These are phyloP conservation scores for Nemania serpens DNA, from an alignment of 2,329 filamentous ascomycete species.

Conservation along the genomic window DNA sequence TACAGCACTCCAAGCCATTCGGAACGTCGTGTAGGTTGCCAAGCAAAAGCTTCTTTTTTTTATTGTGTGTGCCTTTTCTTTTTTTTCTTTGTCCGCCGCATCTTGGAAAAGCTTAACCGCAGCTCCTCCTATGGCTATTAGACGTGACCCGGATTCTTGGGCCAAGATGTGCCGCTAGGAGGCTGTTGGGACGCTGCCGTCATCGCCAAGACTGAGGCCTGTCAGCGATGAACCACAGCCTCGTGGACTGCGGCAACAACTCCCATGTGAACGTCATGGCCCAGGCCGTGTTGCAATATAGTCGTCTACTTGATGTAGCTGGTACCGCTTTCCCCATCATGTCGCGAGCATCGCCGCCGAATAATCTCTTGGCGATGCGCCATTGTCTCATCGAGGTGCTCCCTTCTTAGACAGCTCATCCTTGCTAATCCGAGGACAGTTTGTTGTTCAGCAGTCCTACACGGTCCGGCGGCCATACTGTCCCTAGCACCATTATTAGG, in stretches of 20 bases:
- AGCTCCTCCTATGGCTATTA: background rate
- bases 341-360: background rate
- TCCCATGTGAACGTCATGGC: background rate
- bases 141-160: conserved; percentile 9
- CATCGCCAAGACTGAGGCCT: conserved; percentile 18
- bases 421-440: conserved; percentile 43
- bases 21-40: conserved; percentile 45
- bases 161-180: background rate
- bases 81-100: conserved; percentile 20
- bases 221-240: background rate
- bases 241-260: background rate
- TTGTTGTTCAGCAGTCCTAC: conserved; percentile 65
- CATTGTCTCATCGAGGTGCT: background rate
- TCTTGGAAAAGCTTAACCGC: conserved; percentile 24
- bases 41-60: conserved; percentile 39
- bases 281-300: background rate
- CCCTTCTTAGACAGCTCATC: background rate
- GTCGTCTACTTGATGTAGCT: background rate
- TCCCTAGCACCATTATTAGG: conserved; percentile 58
- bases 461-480: conserved; percentile 54
- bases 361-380: background rate
- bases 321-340: background rate
- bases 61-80: conserved; percentile 22
- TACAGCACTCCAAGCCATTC: conserved; percentile 43
- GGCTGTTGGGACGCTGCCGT: conserved; percentile 12